Evolutionary conservation across 345 rosid genomes (phyloP).

Genomic region (Ceriops zippeliana): DNA sequence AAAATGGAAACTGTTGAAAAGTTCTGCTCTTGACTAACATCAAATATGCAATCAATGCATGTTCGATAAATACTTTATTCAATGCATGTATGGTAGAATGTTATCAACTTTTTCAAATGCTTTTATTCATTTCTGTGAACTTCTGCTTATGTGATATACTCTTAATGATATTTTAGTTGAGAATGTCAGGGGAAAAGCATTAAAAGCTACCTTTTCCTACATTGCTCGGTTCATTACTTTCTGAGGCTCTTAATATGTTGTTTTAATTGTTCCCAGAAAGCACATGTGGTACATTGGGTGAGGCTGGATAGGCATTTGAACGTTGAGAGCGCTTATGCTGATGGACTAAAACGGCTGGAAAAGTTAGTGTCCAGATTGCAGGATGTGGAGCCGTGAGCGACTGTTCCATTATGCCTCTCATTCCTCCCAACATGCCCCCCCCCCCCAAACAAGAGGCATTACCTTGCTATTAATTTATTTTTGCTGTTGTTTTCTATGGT

Average conservation of each 20-base stretch:
- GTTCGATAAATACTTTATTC: too few relatives aligned
- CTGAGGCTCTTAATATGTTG: background rate
- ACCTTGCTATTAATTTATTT: background rate
- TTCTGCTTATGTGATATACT: too few relatives aligned
- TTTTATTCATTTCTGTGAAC: too few relatives aligned
- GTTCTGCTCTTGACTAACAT: too few relatives aligned
- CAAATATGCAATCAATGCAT: too few relatives aligned
- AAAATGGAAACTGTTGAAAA: too few relatives aligned
- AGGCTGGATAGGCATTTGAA: slow-evolving; percentile 42
- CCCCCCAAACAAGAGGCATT: background rate
- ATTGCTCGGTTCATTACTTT: background rate
- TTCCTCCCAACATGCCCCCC: too few relatives aligned
- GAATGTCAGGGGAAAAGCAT: too few relatives aligned
- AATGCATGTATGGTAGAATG: too few relatives aligned
- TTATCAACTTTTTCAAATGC: too few relatives aligned
- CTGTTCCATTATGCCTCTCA: background rate
- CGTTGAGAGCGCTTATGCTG: slow-evolving; percentile 43
- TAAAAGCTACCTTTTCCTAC: background rate
- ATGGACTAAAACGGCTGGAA: slow-evolving; percentile 45
- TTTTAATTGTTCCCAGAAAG: slow-evolving; percentile 37
- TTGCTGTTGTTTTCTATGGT: slow-evolving; percentile 14
- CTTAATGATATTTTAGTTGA: too few relatives aligned
- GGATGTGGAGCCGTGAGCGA: slow-evolving; percentile 39
- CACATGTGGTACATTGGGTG: slow-evolving; percentile 60
- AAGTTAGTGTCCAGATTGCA: slow-evolving; percentile 44